A percentile compares a stretch with the other conserved stretches of the same genome.
Evolutionary conservation across 2,329 filamentous ascomycete species (phyloP).

Genomic region (Pseudogymnoascus sp.): DNA sequence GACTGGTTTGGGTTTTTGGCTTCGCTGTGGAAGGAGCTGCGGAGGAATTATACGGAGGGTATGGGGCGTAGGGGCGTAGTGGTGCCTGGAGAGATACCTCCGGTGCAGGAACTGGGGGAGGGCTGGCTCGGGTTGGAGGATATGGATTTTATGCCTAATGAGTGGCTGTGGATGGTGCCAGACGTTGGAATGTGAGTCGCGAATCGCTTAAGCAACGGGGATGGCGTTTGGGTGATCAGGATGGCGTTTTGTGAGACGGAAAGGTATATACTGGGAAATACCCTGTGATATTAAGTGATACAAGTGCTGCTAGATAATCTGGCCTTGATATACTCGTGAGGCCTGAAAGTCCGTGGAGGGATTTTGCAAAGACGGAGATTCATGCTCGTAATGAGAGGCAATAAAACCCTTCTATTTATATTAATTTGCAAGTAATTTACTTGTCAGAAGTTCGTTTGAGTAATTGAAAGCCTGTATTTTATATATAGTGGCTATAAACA

Average conservation of each 20-base stretch:
- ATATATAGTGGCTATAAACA: too few species aligned
- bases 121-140: neutral
- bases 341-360: too few species aligned
- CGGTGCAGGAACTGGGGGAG: neutral
- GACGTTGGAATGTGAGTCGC: neutral
- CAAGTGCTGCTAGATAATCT: neutral
- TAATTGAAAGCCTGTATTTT: too few species aligned
- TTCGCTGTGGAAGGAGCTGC: neutral
- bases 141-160: conserved; percentile 10
- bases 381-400: too few species aligned
- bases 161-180: conserved; percentile 7
- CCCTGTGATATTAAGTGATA: neutral
- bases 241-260: neutral
- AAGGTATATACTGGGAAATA: neutral
- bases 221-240: neutral
- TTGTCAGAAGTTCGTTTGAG: neutral
- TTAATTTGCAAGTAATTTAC: too few species aligned
- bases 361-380: too few species aligned
- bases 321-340: too few species aligned
- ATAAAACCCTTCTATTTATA: neutral
- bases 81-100: neutral
- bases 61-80: neutral
- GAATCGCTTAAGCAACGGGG: neutral
- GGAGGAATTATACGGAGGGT: conserved; percentile 8
- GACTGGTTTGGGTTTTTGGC: conserved; percentile 10